phyloP scores from a whole-genome alignment of 2,329 filamentous ascomycete genomes.

The Xylariomycetidae sp. region DNA sequence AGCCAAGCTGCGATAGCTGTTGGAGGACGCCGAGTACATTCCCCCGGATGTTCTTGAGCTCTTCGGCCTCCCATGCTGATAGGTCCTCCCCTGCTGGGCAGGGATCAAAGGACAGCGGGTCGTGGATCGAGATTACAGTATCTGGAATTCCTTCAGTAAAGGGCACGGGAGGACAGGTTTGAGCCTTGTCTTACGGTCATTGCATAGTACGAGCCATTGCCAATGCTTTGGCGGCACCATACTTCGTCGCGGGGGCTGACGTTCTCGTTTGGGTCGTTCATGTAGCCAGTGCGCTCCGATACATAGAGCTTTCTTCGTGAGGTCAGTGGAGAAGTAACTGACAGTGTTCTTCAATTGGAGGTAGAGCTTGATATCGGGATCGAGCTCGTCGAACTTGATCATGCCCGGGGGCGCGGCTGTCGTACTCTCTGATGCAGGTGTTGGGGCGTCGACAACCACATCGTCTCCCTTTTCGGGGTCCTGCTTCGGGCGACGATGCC shows the following conservation, averaged over 20 bases:
- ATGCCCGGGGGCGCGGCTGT: no score
- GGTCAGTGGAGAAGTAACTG: constrained; percentile 69
- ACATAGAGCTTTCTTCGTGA: constrained; percentile 61
- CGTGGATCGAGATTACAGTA: constrained; percentile 65
- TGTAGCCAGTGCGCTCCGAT: constrained; percentile 64
- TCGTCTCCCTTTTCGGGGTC: no score
- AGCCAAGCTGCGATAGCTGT: constrained; percentile 34
- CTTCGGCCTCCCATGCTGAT: constrained; percentile 17
- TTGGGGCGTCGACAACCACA: no score
- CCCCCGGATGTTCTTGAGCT: constrained; percentile 30
- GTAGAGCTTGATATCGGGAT: constrained; percentile 27
- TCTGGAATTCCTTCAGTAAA: no score
- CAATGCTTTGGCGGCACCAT: constrained; percentile 44
- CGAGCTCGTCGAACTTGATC: background rate
- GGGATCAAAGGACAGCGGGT: constrained; percentile 38
- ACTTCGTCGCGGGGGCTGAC: constrained; percentile 21
- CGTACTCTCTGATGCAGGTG: no score
- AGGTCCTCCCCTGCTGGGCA: constrained; percentile 17
- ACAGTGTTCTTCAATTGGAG: constrained; percentile 63
- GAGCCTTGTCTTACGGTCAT: constrained; percentile 57
- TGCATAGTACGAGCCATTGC: constrained; percentile 66
- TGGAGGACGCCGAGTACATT: constrained; percentile 33
- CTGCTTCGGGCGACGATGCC: no score
- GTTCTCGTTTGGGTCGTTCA: constrained; percentile 25
- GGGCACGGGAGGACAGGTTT: no score